Evolutionary conservation across 768 basidiomycete genomes (phyloP), one percentile per base, ranked within the genome.

Genomic region (Tricholoma hemisulphureum): DNA sequence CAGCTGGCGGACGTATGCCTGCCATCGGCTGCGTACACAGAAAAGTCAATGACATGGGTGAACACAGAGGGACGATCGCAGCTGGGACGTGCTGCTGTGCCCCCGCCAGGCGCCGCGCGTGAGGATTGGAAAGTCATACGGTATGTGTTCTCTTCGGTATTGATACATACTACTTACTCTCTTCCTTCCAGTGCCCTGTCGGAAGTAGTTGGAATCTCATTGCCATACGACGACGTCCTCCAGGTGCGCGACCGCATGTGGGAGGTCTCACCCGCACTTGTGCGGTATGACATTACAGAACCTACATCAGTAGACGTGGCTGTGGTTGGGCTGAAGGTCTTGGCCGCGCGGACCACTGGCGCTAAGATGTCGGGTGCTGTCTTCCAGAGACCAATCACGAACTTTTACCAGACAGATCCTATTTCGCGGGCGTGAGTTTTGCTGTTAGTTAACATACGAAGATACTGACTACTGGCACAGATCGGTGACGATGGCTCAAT

Each of bases 71-170:
- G 97, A 32, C 83, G 96, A 24, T 77, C 90, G 18, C 97, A 99
- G 74, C 75, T 95, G 11, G 93, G 93, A 20, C 82, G 97, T 45
- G 86, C 91, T 1, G 96, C 96, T 7, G 95, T 99, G 2, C 84
- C 89, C 2, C 90, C 95, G 21, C 97, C 97, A n/a, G 97, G 95
- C 41, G 92, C 94, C 1, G 85, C 93, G 3, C 78, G 97, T 37
- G 97, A 99, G 73, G 97, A 98, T 67, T 98, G 95, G 95, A 96
- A 97, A 79, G 90, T 98, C 67, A 82, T 98, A 62, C 88, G 93
- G 90, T 91, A 59, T 24, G 83, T 71, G 51, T 28, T 43, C 45
- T 21, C 32, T 24, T 14, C 39, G 26, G n/a, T 52, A 41, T 48
- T 48, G 20, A 48, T 57, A 32, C 32, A 34, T 23, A 46, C n/a